Conservation (phyloP, 2,329 filamentous ascomycete genomes). For the Paecilomyces variotii region DNA sequence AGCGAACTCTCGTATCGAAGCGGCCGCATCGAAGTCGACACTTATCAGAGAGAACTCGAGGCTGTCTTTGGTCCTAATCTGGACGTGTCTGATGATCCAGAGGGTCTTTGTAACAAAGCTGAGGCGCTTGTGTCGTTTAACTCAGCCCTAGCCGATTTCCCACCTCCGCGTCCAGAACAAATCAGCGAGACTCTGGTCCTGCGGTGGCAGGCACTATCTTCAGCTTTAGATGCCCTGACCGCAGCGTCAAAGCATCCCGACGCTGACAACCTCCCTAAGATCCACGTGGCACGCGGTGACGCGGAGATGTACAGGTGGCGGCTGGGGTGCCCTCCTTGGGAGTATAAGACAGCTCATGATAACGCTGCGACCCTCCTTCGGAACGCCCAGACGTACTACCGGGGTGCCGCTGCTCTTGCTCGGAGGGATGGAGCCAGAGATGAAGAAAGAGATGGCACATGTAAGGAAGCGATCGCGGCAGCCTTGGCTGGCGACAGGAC, state of each 20-base stretch:
- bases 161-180: constrained; percentile 18
- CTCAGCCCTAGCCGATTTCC: constrained; percentile 34
- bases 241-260: constrained; percentile 44
- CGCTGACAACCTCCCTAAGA: constrained; percentile 43
- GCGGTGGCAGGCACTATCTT: constrained; percentile 47
- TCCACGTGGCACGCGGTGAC: constrained; percentile 49
- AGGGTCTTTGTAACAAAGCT: constrained; percentile 47
- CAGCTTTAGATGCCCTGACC: constrained; percentile 44
- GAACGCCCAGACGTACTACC: constrained; percentile 53
- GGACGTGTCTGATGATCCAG: constrained; percentile 37
- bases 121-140: constrained; percentile 50
- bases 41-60: constrained; percentile 43
- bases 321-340: constrained; percentile 39
- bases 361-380: constrained; percentile 42
- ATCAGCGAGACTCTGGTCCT: constrained; percentile 23
- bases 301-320: constrained; percentile 47
- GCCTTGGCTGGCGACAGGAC: constrained; percentile 35
- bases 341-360: constrained; percentile 34
- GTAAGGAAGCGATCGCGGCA: constrained; percentile 43
- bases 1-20: constrained; percentile 50
- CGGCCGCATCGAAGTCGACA: constrained; percentile 41
- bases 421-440: constrained; percentile 34
- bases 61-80: constrained; percentile 33
- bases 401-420: constrained; percentile 41
- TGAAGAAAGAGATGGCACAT: constrained; percentile 36